Base-by-base conservation (phyloP, 2,329 filamentous ascomycete species). In the Talaromyces funiculosus region DNA sequence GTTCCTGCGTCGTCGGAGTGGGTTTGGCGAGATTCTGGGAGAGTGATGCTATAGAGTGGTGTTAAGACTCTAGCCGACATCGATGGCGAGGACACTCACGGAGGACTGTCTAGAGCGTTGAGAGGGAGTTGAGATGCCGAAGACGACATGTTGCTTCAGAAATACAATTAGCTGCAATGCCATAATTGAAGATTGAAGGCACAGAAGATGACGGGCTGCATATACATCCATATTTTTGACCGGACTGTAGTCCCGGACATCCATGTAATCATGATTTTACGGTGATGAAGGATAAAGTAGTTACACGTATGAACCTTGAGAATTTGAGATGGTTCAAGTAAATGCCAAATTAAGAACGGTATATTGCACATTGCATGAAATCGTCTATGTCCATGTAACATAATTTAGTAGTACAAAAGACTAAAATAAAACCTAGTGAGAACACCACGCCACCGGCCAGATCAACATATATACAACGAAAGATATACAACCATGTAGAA, bases 201-300 rank as follows among this genome's bases (percentile, higher is more conserved):
- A 16, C 12, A 3, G 7, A 22, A 22, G 10, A 18, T 20, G 47
- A n/a, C n/a, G n/a, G n/a, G 4, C 22, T 8, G n/a, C 35, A 33
- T 33, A 51, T 35, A 29, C 43, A 51, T 10, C 10, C 26, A 18
- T 51, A 2, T 26, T 12, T n/a, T n/a, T 31, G 26, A 20, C 8
- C 47, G 47, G 47, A 33, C 1, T 33, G 12, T 4, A 20, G 2
- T 51, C n/a, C 47, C 47, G 26, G 22, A 2, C 2, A 20, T 33
- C n/a, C 47, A 51, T 51, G 47, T 51, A 51, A 51, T 20, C 29
- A 51, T 51, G 47, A 51, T 51, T 5, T n/a, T 51, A 33, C n/a
- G n/a, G 47, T 18, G n/a, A 51, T 51, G 29, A 22, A 51, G 12
- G 24, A 33, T 29, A 49, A 12, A 6, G 31, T n/a, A n/a, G 20